Evolutionary conservation across 225 moss, liverwort and hornwort species (phyloP), one percentile per base, ranked within the genome.

Genomic region (Takakia lepidozioides): DNA sequence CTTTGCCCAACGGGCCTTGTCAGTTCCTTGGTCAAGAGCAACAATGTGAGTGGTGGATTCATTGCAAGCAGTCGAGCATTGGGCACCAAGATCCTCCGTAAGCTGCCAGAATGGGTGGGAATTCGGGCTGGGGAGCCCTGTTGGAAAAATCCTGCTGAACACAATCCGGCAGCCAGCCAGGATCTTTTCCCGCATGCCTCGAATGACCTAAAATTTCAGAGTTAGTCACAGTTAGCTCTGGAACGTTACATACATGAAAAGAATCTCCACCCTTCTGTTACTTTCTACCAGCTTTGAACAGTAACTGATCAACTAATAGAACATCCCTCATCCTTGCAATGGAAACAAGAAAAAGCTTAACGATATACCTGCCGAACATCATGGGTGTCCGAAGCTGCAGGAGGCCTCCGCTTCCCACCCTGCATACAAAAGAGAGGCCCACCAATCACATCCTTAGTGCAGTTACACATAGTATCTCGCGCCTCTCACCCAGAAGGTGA

Each of bases 1-100:
- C 72, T 85, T 81, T 7, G 91, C 98, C 91, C 80, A 87, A 11
- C 74, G 65, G 16, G 91, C 82, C 57, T 87, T 76, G 38, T 87
- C 91, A 27, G 87, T 76, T 39, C 72, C 85, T 5, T 71, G 73
- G 70, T 98, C 85, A 41, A 91, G 36, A 41, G 85, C 78, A 43
- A 91, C 85, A 30, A 98, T 65, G 60, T 98, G 98, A 10, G 98
- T 91, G 55, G 83, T 83, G 38, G 32, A 54, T 16, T 53, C 28
- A 58, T 74, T 69, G 56, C 64, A 68, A 8, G 48, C 54, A 28
- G 62, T 67, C 36, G 78, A 83, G 68, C 87, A 88, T 56, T 69
- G 65, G 35, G 91, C 91, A 38, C 98, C 98, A 3, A 98, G 78
- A 50, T 87, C 85, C 15, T 63, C 72, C 16, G 87, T 78, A 43